Percentiles rank a stretch among this genome's conserved stretches.
These are phyloP conservation scores for Russula emetica DNA, from an alignment of 768 basidiomycete genomes.

Conservation along the genomic window DNA sequence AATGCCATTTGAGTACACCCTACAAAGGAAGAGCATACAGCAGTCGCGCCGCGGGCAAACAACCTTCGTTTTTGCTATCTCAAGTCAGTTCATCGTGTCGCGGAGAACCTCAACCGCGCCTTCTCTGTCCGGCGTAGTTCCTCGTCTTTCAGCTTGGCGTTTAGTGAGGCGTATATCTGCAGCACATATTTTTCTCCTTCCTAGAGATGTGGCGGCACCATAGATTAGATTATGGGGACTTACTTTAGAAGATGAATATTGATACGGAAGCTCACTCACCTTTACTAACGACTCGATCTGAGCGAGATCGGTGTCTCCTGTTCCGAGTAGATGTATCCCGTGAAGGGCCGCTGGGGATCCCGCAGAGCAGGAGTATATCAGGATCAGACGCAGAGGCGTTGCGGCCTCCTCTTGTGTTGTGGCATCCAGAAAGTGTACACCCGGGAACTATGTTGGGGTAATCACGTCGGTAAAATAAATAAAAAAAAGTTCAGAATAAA, in stretches of 20 bases:
- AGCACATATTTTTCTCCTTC: slow-evolving; percentile 62
- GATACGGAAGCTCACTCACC: slow-evolving; percentile 38
- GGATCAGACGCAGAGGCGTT: slow-evolving; percentile 53
- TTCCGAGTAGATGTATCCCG: slow-evolving; percentile 59
- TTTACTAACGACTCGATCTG: slow-evolving; percentile 51
- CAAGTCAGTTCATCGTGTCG: slow-evolving; percentile 12
- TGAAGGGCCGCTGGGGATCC: slow-evolving; percentile 45
- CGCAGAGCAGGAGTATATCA: slow-evolving; percentile 58
- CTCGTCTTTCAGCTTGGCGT: slow-evolving; percentile 62
- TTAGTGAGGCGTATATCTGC: slow-evolving; percentile 52
- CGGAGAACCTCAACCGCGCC: slow-evolving; percentile 50
- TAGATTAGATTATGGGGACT: not conserved
- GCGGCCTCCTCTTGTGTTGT: slow-evolving; percentile 67
- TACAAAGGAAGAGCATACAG: too few species aligned
- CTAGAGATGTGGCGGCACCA: slow-evolving; percentile 38
- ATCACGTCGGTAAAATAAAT: not conserved
- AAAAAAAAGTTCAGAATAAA: not conserved
- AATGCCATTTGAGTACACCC: not conserved
- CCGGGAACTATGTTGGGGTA: slow-evolving; percentile 44
- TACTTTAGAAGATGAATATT: not conserved
- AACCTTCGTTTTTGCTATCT: not conserved
- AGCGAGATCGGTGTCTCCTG: slow-evolving; percentile 49
- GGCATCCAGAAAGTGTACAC: slow-evolving; percentile 70
- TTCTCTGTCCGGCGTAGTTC: slow-evolving; percentile 56
- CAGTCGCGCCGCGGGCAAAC: not conserved